These are phyloP conservation scores for Claviceps quebecensis DNA, from an alignment of 2,329 filamentous ascomycete species.

Conservation along the genomic window DNA sequence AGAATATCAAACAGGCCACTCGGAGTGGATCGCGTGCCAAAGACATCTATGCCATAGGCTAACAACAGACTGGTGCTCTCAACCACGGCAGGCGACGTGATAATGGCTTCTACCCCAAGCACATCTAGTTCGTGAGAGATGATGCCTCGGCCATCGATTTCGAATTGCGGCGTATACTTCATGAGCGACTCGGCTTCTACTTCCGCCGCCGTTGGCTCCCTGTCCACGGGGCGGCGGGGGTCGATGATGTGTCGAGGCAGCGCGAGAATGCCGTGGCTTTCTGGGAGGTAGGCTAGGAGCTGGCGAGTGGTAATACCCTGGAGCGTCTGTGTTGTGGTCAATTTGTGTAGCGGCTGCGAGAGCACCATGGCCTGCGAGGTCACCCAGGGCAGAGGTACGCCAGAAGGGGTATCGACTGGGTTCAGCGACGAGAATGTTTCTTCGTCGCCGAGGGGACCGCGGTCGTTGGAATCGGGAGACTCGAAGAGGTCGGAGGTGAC, in stretches of 20 bases:
- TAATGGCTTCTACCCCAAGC: conserved; percentile 56
- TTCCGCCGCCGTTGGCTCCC: conserved; percentile 69
- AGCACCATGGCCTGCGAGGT: conserved; percentile 71
- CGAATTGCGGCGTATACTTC: conserved; percentile 61
- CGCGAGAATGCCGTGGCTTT: conserved; percentile 59
- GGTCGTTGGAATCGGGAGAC: conserved; percentile 68
- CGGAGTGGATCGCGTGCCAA: conserved; percentile 73
- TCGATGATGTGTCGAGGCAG: conserved; percentile 71
- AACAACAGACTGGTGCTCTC: conserved; percentile 89
- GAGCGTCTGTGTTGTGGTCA: conserved; percentile 75
- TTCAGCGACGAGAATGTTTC: conserved; percentile 67
- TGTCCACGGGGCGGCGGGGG: conserved; percentile 70
- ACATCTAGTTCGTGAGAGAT: conserved; percentile 75
- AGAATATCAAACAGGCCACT: conserved; percentile 85
- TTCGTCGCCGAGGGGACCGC: conserved; percentile 58
- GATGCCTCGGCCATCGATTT: conserved; percentile 70
- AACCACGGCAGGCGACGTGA: conserved; percentile 63
- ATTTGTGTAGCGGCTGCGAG: conserved; percentile 59
- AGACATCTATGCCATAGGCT: conserved; percentile 78
- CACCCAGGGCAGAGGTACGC: conserved; percentile 54
- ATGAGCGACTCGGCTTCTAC: conserved; percentile 65
- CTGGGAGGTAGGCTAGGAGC: conserved; percentile 64
- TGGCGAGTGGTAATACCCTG: conserved; percentile 83
- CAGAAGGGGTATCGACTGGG: conserved; percentile 42
- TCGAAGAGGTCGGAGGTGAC: conserved; percentile 84